Conservation (phyloP, 371 early-diverging fungal species). For the Entomophthora muscae region DNA sequence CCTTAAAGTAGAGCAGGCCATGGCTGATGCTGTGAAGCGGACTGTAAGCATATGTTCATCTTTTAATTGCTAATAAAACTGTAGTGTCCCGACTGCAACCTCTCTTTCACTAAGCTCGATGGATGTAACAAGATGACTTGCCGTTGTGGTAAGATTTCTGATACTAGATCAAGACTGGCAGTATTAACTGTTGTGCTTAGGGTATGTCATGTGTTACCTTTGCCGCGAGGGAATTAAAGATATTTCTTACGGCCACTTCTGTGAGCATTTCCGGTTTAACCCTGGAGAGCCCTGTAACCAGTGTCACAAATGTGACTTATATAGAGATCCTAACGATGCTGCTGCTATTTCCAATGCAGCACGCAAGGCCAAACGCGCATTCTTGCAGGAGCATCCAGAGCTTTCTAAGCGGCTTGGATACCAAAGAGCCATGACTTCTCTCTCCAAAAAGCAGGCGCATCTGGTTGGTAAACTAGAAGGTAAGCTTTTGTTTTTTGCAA, state of each 20-base stretch:
- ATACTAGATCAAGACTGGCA: neutral
- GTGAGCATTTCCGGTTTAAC: slow-evolving; percentile 35
- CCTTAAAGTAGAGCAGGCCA: slow-evolving; percentile 40
- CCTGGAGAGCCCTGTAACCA: slow-evolving; percentile 27
- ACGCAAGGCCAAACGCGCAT: slow-evolving; percentile 24
- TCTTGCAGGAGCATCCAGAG: slow-evolving; percentile 25
- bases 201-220: slow-evolving; percentile 44
- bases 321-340: slow-evolving; percentile 31
- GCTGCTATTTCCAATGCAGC: slow-evolving; percentile 26
- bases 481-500: neutral
- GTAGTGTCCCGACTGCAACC: slow-evolving; percentile 39
- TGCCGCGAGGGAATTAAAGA: slow-evolving; percentile 35
- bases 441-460: neutral
- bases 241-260: slow-evolving; percentile 38
- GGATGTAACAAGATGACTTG: slow-evolving; percentile 56
- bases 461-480: neutral
- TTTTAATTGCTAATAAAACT: neutral
- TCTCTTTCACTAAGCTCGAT: slow-evolving; percentile 36
- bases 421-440: neutral
- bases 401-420: neutral
- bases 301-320: slow-evolving; percentile 39
- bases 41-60: slow-evolving; percentile 22
- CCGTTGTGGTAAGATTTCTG: slow-evolving; percentile 22
- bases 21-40: slow-evolving; percentile 43
- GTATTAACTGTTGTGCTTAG: slow-evolving; percentile 5